Evolutionary conservation across 2,329 filamentous ascomycete species (phyloP).

Genomic region (Leptographium radiaticola): DNA sequence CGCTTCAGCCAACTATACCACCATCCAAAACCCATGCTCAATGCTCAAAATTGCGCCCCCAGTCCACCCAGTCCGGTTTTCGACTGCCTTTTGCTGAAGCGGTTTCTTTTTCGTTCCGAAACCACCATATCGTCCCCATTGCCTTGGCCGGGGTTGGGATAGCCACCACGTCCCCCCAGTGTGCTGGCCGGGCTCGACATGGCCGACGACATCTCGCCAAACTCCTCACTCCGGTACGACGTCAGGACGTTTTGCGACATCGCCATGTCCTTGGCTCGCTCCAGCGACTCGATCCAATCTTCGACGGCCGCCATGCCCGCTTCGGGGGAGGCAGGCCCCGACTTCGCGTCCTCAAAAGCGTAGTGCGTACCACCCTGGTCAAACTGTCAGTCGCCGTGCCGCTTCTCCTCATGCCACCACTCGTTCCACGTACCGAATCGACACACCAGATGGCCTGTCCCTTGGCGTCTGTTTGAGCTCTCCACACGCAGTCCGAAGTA

Average conservation of each 20-base stretch:
- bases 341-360: slow-evolving; percentile 86
- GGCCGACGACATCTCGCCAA: slow-evolving; percentile 54
- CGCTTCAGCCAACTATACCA: neutral
- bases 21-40: slow-evolving; percentile 20
- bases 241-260: slow-evolving; percentile 56
- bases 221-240: slow-evolving; percentile 55
- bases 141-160: slow-evolving; percentile 44
- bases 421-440: slow-evolving; percentile 62
- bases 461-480: slow-evolving; percentile 71
- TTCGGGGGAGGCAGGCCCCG: slow-evolving; percentile 44
- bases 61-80: slow-evolving; percentile 92
- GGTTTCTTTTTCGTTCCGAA: slow-evolving; percentile 39
- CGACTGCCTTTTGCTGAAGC: slow-evolving; percentile 85
- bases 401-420: neutral
- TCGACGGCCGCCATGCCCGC: slow-evolving; percentile 58
- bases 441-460: slow-evolving; percentile 81
- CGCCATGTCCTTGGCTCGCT: slow-evolving; percentile 75
- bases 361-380: slow-evolving; percentile 73
- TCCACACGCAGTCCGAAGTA: slow-evolving; percentile 62
- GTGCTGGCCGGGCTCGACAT: slow-evolving; percentile 68
- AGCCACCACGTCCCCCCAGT: slow-evolving; percentile 44
- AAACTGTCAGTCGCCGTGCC: slow-evolving; percentile 12
- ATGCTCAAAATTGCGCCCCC: slow-evolving; percentile 63
- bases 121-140: slow-evolving; percentile 33
- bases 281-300: slow-evolving; percentile 86